These are phyloP conservation scores for Blastosporella zonata DNA, from an alignment of 1,284 basidiomycete genomes.

Conservation along the genomic window DNA sequence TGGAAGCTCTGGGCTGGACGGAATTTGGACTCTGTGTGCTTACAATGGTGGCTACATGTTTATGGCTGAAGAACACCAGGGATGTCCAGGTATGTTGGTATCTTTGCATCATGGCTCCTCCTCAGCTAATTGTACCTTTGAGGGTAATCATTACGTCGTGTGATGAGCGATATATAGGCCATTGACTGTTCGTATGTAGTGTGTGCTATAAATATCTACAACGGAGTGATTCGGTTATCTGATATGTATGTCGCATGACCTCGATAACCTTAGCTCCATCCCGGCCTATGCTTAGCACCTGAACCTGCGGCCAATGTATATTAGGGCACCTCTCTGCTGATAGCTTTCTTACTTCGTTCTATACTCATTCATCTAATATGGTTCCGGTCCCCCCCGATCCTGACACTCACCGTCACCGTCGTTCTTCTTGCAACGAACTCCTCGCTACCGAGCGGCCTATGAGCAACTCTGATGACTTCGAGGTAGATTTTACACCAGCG, in stretches of 20 bases:
- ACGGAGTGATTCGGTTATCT: slow-evolving; percentile 5
- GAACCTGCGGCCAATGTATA: slow-evolving; percentile 7
- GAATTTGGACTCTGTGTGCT: slow-evolving; percentile 67
- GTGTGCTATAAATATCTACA: neutral
- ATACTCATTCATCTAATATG: slow-evolving; percentile 1
- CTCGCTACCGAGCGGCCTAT: slow-evolving; percentile 13
- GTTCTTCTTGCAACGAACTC: slow-evolving; percentile 25
- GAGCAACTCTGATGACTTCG: slow-evolving; percentile 1
- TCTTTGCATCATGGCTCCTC: neutral
- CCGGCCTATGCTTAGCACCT: neutral
- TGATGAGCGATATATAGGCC: neutral
- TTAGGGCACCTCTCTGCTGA: slow-evolving; percentile 4
- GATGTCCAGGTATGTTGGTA: slow-evolving; percentile 42
- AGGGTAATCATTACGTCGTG: slow-evolving; percentile 12
- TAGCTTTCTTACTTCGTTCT: neutral
- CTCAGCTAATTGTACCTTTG: neutral
- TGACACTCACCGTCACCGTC: slow-evolving; percentile 20
- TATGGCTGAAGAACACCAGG: slow-evolving; percentile 55
- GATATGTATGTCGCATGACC: slow-evolving; percentile 3
- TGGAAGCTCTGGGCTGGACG: slow-evolving; percentile 72
- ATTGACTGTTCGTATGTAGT: neutral
- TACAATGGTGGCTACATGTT: slow-evolving; percentile 53
- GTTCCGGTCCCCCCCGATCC: neutral
- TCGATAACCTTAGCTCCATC: neutral
- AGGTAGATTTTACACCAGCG: slow-evolving; percentile 18